phyloP scores from a whole-genome alignment of 306 rosid species.

The Dalbergia cultrata region DNA sequence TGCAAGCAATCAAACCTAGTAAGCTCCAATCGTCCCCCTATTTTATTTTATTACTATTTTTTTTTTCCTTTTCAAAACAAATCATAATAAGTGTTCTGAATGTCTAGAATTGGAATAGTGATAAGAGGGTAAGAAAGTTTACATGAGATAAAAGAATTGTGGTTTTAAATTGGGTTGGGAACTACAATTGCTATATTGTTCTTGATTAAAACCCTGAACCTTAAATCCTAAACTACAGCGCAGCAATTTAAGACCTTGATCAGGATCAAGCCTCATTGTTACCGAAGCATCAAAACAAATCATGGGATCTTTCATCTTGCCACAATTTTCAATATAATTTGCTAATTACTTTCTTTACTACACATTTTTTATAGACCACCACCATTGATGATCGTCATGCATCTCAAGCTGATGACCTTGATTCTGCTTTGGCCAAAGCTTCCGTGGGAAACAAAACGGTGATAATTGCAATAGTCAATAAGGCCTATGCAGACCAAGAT shows the following conservation, averaged over 20 bases:
- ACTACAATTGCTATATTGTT: no score
- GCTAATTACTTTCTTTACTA: not conserved
- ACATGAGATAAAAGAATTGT: no score
- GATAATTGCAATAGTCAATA: conserved; percentile 67
- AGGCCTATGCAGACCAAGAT: conserved; percentile 74
- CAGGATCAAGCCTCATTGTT: no score
- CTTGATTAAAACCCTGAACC: no score
- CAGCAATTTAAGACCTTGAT: no score
- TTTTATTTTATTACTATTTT: not conserved
- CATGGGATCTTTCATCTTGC: no score
- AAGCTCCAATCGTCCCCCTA: not conserved
- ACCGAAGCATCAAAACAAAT: no score
- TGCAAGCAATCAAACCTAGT: conserved; percentile 43
- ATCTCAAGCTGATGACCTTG: conserved; percentile 64
- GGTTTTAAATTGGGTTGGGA: no score
- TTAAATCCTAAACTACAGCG: no score
- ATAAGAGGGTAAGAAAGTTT: no score
- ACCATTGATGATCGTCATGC: not conserved
- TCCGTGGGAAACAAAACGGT: conserved; percentile 72
- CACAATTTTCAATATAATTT: no score
- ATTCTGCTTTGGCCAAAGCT: conserved; percentile 57
- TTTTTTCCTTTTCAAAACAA: not conserved
- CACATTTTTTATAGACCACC: conserved; percentile 23
- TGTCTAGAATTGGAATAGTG: no score
- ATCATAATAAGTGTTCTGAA: not conserved